Base-by-base conservation (phyloP, 2,329 filamentous ascomycete genomes). In the Diaporthe ampelina region DNA sequence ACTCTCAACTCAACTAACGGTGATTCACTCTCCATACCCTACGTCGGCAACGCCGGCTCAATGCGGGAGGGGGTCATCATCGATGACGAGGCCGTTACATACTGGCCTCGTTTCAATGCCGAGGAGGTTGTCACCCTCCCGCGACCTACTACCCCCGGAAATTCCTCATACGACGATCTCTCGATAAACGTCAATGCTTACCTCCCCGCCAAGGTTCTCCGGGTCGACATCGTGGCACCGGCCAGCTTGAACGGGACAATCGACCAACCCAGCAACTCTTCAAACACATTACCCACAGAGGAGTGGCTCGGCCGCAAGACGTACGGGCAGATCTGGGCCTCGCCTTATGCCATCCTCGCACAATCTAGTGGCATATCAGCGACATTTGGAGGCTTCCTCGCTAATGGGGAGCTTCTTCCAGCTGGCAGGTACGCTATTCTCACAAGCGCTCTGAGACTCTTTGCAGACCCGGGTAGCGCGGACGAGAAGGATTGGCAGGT, bases 231-330 rank as follows among this genome's bases (percentile, higher is more conserved):
- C 32, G 32, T 59, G 32, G 56, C 32, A 5, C 32, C 56, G 32
- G 32, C 56, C 32, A 15, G n/a, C 19, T 40, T 32, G 56, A 59
- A 24, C 56, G 56, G 56, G 32, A 59, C 32, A 40, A 4, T 1
- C 56, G 21, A 17, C 56, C 11, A 10, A 32, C 32, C 32, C 32
- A 24, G 32, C 32, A 59, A 59, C 21, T 40, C 56, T 37, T 59
- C 56, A 40, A n/a, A 37, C 15, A 4, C 21, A 24, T 40, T 40
- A 8, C 56, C 32, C 32, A 59, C 32, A 10, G 56, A 24, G 56
- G 56, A 40, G 32, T 59, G 56, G 56, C 56, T 59, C 21, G 56
- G 56, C 56, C 56, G 56, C 21, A 37, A 40, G 56, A 59, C 56
- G 6, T 59, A 59, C 56, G 56, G 56, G 21, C 56, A 59, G 56